These are phyloP conservation scores for Dispira parvispora DNA, from an alignment of 192 early-diverging fungal genomes.

Conservation along the genomic window DNA sequence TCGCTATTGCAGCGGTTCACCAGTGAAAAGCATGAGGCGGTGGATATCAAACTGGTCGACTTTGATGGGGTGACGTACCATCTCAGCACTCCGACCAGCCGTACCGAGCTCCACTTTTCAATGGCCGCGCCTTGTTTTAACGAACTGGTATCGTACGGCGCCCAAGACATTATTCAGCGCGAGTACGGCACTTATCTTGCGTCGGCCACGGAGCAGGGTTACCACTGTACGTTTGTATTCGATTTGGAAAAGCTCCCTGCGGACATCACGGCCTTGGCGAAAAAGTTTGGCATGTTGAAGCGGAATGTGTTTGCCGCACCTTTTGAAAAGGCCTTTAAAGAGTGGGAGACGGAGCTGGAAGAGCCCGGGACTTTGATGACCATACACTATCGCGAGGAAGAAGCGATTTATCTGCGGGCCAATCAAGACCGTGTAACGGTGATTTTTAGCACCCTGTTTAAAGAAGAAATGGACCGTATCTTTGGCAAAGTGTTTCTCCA, in stretches of 20 bases:
- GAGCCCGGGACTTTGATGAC: slow-evolving; percentile 70
- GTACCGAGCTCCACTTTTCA: slow-evolving; percentile 44
- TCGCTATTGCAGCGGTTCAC: slow-evolving; percentile 39
- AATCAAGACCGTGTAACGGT: slow-evolving; percentile 90
- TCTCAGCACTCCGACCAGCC: slow-evolving; percentile 43
- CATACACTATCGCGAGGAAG: slow-evolving; percentile 83
- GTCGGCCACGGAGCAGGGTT: slow-evolving; percentile 38
- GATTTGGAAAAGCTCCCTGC: slow-evolving; percentile 60
- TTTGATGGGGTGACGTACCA: slow-evolving; percentile 93
- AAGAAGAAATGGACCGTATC: slow-evolving; percentile 92
- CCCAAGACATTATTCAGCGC: slow-evolving; percentile 59
- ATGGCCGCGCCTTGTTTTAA: slow-evolving; percentile 71
- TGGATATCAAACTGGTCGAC: slow-evolving; percentile 77
- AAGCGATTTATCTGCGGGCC: slow-evolving; percentile 85
- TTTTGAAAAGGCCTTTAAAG: slow-evolving; percentile 76
- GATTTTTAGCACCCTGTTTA: slow-evolving; percentile 91
- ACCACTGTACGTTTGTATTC: slow-evolving; percentile 69
- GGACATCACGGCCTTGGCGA: slow-evolving; percentile 51
- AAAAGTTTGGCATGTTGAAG: slow-evolving; percentile 77
- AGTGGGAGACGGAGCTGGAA: slow-evolving; percentile 53
- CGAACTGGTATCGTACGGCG: slow-evolving; percentile 68
- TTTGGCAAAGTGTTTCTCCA: slow-evolving; percentile 94
- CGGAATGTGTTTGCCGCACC: slow-evolving; percentile 89
- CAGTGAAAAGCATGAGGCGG: slow-evolving; percentile 46
- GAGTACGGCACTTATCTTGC: slow-evolving; percentile 63